Evolutionary conservation across 352 stramenopile species (phyloP), one percentile per base, ranked within the genome.

Genomic region (Globisporangium spiculum): DNA sequence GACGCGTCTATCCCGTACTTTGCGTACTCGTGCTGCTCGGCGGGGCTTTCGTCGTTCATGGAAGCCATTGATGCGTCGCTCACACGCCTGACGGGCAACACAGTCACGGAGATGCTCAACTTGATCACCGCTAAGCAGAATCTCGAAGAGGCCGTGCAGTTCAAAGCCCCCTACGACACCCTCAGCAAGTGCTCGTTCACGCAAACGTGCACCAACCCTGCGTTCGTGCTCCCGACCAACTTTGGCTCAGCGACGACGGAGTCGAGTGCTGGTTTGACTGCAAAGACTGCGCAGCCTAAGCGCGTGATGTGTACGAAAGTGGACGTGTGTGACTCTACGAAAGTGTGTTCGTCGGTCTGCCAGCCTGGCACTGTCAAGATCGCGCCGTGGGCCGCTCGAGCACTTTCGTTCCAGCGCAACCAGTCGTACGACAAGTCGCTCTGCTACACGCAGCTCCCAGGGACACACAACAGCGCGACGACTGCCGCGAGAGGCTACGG

Each of bases 381-480:
- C 63, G 79, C 74, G 20, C 73, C 70, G 46, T 94, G 81, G 83
- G 79, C 86, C 8, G 71, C 79, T 27, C 82, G 77, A 8, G 84
- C 87, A 0, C 61, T 92, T 18, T 70, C 76, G 60, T 82, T 89
- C 58, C 87, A 94, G 75, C 84, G 83, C 30, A 90, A 90, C 58
- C 71, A 85, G 20, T 83, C 87, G 16, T 94, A 93, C 72, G 75
- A 72, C 27, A 73, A 84, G 60, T 79, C 83, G n/a, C 77, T 95
- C 30, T 96, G 89, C 71, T 81, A 78, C 54, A 79, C 86, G 44
- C 78, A 90, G 41, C 70, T 94, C 9, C 76, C 80, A 0, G 89
- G 70, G 2, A 89, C 85, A 9, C 89, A 96, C 73, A 96, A 96
- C 70, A 90, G 78, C 34, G 86, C 75, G 14, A 94, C 86, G 34